Base-by-base conservation (phyloP, 1,284 basidiomycete genomes). In the Melampsora allii-populina region DNA sequence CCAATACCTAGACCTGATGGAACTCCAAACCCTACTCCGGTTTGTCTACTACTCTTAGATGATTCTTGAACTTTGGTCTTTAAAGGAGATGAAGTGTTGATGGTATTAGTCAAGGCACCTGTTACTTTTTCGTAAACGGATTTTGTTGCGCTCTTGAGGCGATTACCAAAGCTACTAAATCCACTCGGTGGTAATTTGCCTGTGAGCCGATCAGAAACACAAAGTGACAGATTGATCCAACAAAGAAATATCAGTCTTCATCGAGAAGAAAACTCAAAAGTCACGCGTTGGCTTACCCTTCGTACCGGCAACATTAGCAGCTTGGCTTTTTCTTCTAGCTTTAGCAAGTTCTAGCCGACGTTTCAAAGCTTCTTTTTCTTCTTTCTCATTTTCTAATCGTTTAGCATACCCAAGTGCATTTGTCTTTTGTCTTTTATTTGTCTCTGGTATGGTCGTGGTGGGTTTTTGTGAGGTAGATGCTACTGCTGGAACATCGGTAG, bases 361-460 rank as follows among this genome's bases (percentile, higher is more conserved):
- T 50, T 50, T 50, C 19, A 4, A n/a, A n/a, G 48, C 48, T 50
- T n/a, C 48, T 17, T 50, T 50, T 24, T 17, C 24, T 14, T 50
- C 24, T 24, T 50, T 50, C 24, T 50, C 48, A 24, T 17, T 24
- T 12, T 50, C 48, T n/a, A 19, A 24, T n/a, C 19, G 19, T 50
- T 50, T 50, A 17, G 19, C 24, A 24, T 50, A 50, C 4, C 48
- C 48, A 50, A 50, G 24, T 6, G 19, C 9, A 14, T 19, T n/a
- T 50, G 48, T 50, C 48, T 50, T 50, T 50, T 50, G 48, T 50
- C 48, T 10, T 50, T 50, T 50, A 50, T 50, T 50, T 10, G 5
- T 19, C 24, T 50, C 48, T n/a, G 19, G 19, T 1, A 24, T n/a
- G 2, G 19, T 14, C 19, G 19, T 24, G 24, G 24, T 19, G 1